Evolutionary conservation across 306 rosid species (phyloP), one percentile per base, ranked within the genome.

Genomic region (Begonia loranthoides): DNA sequence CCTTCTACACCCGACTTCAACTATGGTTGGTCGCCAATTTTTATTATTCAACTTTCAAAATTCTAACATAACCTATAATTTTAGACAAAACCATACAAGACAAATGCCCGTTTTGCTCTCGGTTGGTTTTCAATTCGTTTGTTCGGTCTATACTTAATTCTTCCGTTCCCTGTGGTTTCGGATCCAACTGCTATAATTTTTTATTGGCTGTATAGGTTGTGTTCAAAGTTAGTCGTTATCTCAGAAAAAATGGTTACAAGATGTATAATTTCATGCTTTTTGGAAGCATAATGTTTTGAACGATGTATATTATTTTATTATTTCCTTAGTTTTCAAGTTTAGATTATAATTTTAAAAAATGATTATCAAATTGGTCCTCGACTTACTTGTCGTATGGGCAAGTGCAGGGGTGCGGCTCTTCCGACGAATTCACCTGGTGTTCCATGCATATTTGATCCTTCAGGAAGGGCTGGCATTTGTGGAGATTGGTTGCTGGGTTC

Each of bases 401-500:
- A 33, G 52, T 68, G 70, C 85, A 89, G 97, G 97, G 97, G 90
- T 65, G 95, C 93, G 15, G 95, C 87, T 61, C 95, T 89, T 63
- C 95, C 97, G 39, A 79, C 84, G 12, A 89, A 89, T 53, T 70
- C 87, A 40, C 97, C 84, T 3, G 73, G 76, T 54, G 45, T 82
- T 60, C 95, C 97, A 39, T 89, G 84, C 64, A 89, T 89, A 70
- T 89, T 89, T 72, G 94, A 89, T 66, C 94, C 90, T 49, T 65
- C 41, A 0, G 95, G 95, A 67, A 70, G 97, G 63, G 90, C 94
- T 21, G 97, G 97, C 50, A 80, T 85, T 55, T 89, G 95, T 17
- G 94, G 97, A 55, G 97, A 89, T 66, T 89, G 95, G 97, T 74
- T 88, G 6, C 76, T 88, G 9, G 97, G 97, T 71, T 89, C 97